Evolutionary conservation across 179 eudicot genomes (phyloP), one percentile per base, ranked within the genome.

Genomic region (Beta macrorhiza): DNA sequence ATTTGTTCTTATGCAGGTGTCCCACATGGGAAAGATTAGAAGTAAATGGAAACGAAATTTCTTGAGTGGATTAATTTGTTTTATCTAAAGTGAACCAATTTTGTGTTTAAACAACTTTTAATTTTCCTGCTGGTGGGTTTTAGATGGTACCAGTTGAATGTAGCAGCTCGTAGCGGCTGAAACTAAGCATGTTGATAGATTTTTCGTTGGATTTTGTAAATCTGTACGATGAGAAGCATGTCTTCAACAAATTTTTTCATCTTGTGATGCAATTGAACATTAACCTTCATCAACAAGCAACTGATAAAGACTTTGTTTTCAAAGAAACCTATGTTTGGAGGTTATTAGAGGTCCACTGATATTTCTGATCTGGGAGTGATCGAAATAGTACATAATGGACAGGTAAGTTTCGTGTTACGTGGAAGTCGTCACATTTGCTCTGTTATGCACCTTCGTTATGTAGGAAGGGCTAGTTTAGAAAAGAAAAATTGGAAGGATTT

Each of bases 121-220:
- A 47, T 79, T 64, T 75, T 72, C 63, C 78, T 81, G 82, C 83
- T 82, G 84, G 91, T 82, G 80, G 82, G 52, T 81, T 86, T 90
- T 91, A 87, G 90, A 93, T 92, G 97, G 87, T 87, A 89, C 87
- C 89, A 79, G 85, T 81, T 84, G 83, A 85, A 85, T 89, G 97
- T 90, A 90, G 93, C 94, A 75, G 86, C 81, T 91, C 82, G 85
- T 87, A 85, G 92, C 88, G 88, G 97, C 97, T 91, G 99, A 93
- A 76, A 52, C 78, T 84, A 88, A 93, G 93, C 93, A 95, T 93
- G 97, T 88, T 92, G 90, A 83, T 86, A 77, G 80, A 59, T 67
- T 82, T 87, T 89, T 84, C 83, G 82, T 80, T 84, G 82, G 87
- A 86, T 85, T 87, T 84, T 82, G 89, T 88, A 74, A 84, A 88